Base-by-base conservation (phyloP, 768 basidiomycete species). In the Myochromella boudieri region DNA sequence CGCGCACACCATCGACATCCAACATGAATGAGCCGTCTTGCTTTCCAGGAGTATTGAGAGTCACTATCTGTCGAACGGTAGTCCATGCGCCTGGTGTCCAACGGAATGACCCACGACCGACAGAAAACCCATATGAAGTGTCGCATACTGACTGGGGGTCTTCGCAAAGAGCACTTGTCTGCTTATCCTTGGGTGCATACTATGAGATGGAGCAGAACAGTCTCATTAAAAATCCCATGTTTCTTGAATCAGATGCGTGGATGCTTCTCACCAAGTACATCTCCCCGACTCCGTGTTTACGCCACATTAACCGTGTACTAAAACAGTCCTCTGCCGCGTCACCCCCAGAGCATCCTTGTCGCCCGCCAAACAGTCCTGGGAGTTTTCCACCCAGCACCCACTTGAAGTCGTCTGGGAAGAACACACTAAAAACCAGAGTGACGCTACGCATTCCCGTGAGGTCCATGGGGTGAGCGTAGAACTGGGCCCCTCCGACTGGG, bases 221-320 rank as follows among this genome's bases (percentile, higher is more conserved):
- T 9, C 11, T 9, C 20, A 31, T 15, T 11, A 31, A 20, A 17
- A 34, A 17, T 34, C 31, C 15, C 8, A 17, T 17, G 24, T 2
- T 38, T 38, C 14, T 14, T 20, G 33, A 33, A 48, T 12, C 14
- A 9, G 18, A 31, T 25, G 34, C 42, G 8, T 12, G 49, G 18
- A 12, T 28, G 29, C 33, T 29, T 71, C 80, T 46, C 56, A 87
- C 85, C 49, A 87, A 69, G 57, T 91, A 91, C 21, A 90, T 66
- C 58, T 94, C 92, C 3, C 91, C 91, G 0, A 62, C 64, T 3
- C 91, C 91, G 0, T 66, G 66, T 10, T 62, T 57, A 29, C 87
- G 72, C 85, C 87, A 94, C 92, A 95, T 94, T 54, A 94, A 47
- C 21, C 92, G 68, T 5, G 91, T 92, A 59, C 87, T 90, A 60